These are phyloP conservation scores for Solanum hybrid DNA, from an alignment of 305 asterid genomes.

Conservation along the genomic window DNA sequence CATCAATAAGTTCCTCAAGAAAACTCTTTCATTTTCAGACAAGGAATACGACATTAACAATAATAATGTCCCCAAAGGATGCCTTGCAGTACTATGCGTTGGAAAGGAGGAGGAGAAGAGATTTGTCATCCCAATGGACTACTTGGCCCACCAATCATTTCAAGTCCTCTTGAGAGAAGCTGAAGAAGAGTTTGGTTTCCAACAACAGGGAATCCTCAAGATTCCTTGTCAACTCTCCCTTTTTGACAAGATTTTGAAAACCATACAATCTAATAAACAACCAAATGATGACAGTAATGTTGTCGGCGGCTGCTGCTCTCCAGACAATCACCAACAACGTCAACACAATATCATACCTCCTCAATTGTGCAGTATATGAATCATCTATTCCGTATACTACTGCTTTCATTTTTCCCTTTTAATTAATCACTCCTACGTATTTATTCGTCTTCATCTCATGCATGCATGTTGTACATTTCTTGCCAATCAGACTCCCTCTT, in stretches of 20 bases:
- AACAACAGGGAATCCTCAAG: conserved; percentile 62
- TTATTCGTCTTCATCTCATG: background rate
- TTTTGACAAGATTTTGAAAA: conserved; percentile 46
- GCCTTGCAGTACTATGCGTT: conserved; percentile 49
- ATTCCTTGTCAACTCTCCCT: conserved; percentile 60
- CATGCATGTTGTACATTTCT: background rate
- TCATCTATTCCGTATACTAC: background rate
- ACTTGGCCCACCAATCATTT: conserved; percentile 52
- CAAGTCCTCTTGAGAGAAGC: conserved; percentile 58
- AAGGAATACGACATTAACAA: background rate
- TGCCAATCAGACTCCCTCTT: background rate
- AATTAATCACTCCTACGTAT: background rate
- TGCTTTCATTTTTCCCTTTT: background rate
- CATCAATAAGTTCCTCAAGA: conserved; percentile 56
- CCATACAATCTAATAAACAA: conserved; percentile 14
- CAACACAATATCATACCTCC: background rate
- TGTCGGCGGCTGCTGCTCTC: conserved; percentile 2
- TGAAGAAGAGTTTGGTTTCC: conserved; percentile 83
- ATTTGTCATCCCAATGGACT: conserved; percentile 57
- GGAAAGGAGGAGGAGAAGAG: conserved; percentile 46
- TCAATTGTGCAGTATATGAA: conserved; percentile 1
- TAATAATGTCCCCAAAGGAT: conserved; percentile 55
- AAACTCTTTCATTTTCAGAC: conserved; percentile 73
- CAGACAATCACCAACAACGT: conserved; percentile 10
- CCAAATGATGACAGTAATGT: background rate